phyloP scores from a whole-genome alignment of 163 green algal genomes.

The Scenedesmus sp. region DNA sequence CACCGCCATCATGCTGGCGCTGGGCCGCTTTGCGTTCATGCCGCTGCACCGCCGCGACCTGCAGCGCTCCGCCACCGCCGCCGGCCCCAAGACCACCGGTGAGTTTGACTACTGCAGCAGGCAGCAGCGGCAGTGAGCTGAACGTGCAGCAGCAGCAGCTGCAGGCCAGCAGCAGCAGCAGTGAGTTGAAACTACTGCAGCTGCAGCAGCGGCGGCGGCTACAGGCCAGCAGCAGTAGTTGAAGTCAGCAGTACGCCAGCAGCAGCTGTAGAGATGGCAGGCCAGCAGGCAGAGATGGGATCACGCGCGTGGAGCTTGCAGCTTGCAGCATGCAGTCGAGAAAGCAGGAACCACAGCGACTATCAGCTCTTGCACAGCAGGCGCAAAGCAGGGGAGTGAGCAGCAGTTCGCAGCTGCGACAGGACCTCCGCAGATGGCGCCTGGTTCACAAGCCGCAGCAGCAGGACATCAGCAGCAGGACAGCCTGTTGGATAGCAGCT shows the following conservation, averaged over 20 bases:
- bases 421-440: too few relatives aligned
- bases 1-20: conserved; percentile 57
- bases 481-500: too few relatives aligned
- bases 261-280: too few relatives aligned
- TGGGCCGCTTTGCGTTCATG: conserved; percentile 65
- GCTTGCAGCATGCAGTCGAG: too few relatives aligned
- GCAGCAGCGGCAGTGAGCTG: background rate
- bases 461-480: too few relatives aligned
- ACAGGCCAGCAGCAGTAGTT: background rate
- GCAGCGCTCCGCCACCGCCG: conserved; percentile 52
- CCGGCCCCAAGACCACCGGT: conserved; percentile 64
- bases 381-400: too few relatives aligned
- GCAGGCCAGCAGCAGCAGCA: background rate
- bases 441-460: too few relatives aligned
- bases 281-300: too few relatives aligned
- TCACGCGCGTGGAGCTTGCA: too few relatives aligned
- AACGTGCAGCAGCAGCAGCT: background rate
- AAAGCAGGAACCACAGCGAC: too few relatives aligned
- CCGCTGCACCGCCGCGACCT: conserved; percentile 57
- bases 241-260: background rate
- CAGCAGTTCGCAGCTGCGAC: too few relatives aligned
- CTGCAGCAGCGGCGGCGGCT: background rate
- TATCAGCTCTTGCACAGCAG: too few relatives aligned
- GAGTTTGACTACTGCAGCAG: background rate
- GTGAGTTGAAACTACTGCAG: background rate